These are phyloP conservation scores for Solanum aculeatissimum DNA, from an alignment of 305 asterid species.

Conservation along the genomic window DNA sequence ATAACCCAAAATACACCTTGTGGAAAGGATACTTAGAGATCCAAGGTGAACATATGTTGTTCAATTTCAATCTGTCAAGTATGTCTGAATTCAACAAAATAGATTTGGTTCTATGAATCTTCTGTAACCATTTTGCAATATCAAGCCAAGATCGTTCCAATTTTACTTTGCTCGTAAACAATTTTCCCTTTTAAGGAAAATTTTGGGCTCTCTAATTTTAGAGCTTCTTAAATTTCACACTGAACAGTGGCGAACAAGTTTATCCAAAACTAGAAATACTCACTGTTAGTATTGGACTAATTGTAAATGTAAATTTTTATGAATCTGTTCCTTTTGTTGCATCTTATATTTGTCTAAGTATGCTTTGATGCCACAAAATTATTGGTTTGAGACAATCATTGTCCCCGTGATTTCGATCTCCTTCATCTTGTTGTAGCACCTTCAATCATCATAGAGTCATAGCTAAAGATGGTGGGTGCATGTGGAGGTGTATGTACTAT, in stretches of 20 bases:
- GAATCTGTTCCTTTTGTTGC: neutral
- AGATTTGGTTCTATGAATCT: neutral
- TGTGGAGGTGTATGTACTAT: neutral
- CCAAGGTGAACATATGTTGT: neutral
- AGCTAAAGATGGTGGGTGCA: neutral
- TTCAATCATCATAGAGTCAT: neutral
- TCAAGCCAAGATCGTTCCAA: neutral
- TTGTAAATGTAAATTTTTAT: neutral
- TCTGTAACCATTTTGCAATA: neutral
- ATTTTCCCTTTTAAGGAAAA: neutral
- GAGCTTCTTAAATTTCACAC: neutral
- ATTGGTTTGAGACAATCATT: neutral
- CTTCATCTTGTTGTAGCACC: neutral
- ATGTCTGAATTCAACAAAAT: neutral
- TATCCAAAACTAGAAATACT: neutral
- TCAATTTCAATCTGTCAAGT: neutral
- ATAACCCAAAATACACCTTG: neutral
- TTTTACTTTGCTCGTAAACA: neutral
- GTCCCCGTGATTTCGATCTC: neutral
- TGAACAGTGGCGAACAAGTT: neutral
- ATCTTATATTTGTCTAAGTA: neutral
- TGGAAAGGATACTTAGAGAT: neutral
- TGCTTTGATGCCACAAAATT: neutral
- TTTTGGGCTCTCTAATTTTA: neutral
- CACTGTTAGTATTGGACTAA: neutral